phyloP scores from a whole-genome alignment of 2,329 filamentous ascomycete genomes.

The Ramularia collo-cygni region DNA sequence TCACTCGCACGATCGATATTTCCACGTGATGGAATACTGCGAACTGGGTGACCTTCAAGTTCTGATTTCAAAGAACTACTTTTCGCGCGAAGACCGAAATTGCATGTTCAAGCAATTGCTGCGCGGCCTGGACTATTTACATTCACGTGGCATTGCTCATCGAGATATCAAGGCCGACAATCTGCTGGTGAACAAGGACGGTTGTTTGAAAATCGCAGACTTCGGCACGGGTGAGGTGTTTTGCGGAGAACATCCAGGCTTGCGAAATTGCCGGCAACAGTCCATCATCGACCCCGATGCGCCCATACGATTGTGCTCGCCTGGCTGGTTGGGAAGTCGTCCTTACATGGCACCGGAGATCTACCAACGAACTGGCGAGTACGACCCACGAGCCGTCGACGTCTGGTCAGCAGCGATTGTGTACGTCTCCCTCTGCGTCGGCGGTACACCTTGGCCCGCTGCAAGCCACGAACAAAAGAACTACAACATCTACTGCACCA shows the following conservation, averaged over 20 bases:
- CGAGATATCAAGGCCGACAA: conserved; percentile 90
- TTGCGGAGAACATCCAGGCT: conserved; percentile 69
- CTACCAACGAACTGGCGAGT: conserved; percentile 56
- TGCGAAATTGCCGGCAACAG: conserved; percentile 47
- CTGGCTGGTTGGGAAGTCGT: conserved; percentile 76
- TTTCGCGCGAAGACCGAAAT: conserved; percentile 61
- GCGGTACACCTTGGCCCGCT: conserved; percentile 66
- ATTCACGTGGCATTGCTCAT: conserved; percentile 78
- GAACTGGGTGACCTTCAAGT: conserved; percentile 71
- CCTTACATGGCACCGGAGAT: conserved; percentile 88
- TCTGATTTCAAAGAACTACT: conserved; percentile 62
- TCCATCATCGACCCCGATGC: conserved; percentile 66
- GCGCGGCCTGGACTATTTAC: conserved; percentile 74
- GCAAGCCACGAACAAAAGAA: conserved; percentile 50
- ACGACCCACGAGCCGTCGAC: conserved; percentile 73
- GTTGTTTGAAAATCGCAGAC: conserved; percentile 83
- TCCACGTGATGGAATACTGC: conserved; percentile 92
- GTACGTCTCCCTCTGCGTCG: conserved; percentile 69
- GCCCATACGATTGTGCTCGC: conserved; percentile 62
- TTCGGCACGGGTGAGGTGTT: conserved; percentile 89
- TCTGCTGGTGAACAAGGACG: conserved; percentile 67
- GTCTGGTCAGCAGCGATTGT: conserved; percentile 83
- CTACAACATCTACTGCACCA: conserved; percentile 58
- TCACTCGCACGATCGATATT: conserved; percentile 65
- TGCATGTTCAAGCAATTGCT: conserved; percentile 88